phyloP scores from a whole-genome alignment of 306 rosid genomes.

The Luffa aegyptiaca region DNA sequence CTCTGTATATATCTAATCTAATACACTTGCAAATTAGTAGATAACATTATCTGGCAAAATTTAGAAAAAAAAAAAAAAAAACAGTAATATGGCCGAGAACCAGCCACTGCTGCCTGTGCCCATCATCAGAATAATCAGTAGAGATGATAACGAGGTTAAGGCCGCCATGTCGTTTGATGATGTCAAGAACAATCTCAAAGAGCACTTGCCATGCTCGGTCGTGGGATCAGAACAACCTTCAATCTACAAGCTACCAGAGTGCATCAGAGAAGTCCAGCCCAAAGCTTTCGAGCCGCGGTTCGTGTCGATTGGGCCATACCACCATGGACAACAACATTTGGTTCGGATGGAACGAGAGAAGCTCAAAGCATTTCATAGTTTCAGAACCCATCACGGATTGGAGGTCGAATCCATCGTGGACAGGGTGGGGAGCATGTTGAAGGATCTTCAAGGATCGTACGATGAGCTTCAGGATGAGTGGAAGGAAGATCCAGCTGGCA shows the following conservation, averaged over 20 bases:
- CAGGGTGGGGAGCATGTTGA: conserved; percentile 10
- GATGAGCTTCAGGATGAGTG: conserved; percentile 21
- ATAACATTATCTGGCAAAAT: no score
- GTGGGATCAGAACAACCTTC: not conserved
- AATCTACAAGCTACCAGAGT: conserved; percentile 32
- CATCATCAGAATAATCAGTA: no score
- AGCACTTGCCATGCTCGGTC: no score
- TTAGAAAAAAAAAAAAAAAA: no score
- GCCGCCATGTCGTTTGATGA: no score
- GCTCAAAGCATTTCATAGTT: conserved; percentile 7
- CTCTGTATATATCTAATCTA: no score
- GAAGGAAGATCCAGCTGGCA: not conserved
- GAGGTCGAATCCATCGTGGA: conserved; percentile 11
- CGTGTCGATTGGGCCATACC: conserved; percentile 53
- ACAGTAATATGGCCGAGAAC: no score
- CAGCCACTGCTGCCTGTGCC: no score
- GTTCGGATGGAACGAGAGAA: conserved; percentile 35
- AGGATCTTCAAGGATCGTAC: conserved; percentile 28
- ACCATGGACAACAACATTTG: conserved; percentile 6
- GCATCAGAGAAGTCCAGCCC: conserved; percentile 8
- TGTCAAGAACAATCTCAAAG: no score
- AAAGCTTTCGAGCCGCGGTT: conserved; percentile 32
- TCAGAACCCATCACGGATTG: not conserved
- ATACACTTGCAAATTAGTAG: no score
- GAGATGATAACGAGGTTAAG: no score